Evolutionary conservation across 2,329 filamentous ascomycete species (phyloP).

Genomic region (Coniochaeta ligniaria): DNA sequence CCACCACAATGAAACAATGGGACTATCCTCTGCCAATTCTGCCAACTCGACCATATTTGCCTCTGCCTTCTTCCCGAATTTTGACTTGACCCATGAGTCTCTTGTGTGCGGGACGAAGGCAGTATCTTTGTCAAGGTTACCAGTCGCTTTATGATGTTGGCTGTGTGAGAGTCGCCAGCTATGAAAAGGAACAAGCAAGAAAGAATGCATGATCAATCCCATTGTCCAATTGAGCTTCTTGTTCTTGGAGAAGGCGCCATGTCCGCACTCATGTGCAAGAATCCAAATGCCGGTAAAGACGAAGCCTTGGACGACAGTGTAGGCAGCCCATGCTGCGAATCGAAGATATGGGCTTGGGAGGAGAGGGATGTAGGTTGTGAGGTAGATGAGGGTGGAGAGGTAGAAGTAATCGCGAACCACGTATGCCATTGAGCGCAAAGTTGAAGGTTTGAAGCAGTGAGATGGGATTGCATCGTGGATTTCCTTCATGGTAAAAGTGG

Average conservation of each 20-base stretch:
- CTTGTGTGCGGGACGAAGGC: conserved; percentile 92
- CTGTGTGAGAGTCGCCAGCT: conserved; percentile 99
- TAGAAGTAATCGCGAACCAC: conserved; percentile 73
- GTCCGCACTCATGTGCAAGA: conserved; percentile 93
- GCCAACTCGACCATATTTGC: too few species aligned
- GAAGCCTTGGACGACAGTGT: conserved; percentile 80
- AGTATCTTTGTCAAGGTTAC: conserved; percentile 97
- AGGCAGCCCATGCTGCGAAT: conserved; percentile 53
- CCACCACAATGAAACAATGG: conserved; percentile 63
- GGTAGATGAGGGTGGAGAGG: conserved; percentile 70
- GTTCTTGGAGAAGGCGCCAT: conserved; percentile 92
- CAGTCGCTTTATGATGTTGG: conserved; percentile 99
- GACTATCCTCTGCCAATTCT: conserved; percentile 92
- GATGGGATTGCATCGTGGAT: conserved; percentile 95
- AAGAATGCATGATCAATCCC: conserved; percentile 65
- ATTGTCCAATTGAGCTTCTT: conserved; percentile 83
- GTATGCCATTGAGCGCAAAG: conserved; percentile 66
- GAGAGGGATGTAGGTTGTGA: conserved; percentile 79
- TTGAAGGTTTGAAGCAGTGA: conserved; percentile 92
- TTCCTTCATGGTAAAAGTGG: conserved; percentile 96
- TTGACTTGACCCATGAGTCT: conserved; percentile 68
- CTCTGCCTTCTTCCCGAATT: conserved; percentile 68
- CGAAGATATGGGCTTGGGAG: conserved; percentile 65
- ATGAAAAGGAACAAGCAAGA: conserved; percentile 78
- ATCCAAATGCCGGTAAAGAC: conserved; percentile 95